These are phyloP conservation scores for Leptographium flavum DNA, from an alignment of 2,329 filamentous ascomycete species.

Conservation along the genomic window DNA sequence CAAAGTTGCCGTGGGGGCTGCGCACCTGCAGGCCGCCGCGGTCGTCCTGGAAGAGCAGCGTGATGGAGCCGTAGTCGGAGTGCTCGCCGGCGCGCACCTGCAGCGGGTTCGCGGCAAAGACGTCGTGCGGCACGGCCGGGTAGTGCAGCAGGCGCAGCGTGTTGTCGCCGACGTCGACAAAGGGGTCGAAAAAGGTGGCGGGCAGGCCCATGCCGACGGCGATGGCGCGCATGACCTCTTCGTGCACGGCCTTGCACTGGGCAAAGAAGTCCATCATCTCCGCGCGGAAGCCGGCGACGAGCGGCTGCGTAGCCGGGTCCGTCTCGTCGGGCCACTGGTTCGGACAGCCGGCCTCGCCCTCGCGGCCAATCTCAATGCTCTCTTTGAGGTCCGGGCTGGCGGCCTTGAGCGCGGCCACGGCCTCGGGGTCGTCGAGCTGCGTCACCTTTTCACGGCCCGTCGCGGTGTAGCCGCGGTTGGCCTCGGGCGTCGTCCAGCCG, in stretches of 20 bases:
- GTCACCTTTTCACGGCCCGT: constrained; percentile 59
- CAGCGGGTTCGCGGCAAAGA: constrained; percentile 51
- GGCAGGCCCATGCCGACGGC: constrained; percentile 66
- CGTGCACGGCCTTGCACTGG: constrained; percentile 60
- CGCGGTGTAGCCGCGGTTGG: constrained; percentile 61
- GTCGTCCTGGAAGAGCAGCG: constrained; percentile 46
- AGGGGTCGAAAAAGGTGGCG: constrained; percentile 61
- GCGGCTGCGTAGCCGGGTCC: constrained; percentile 20
- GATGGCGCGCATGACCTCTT: constrained; percentile 70
- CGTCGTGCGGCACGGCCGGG: constrained; percentile 47
- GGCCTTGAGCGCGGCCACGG: constrained; percentile 43
- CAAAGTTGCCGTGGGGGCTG: constrained; percentile 61
- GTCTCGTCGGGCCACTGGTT: constrained; percentile 62
- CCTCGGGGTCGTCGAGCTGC: constrained; percentile 34
- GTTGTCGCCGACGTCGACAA: constrained; percentile 55
- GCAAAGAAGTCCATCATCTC: constrained; percentile 48
- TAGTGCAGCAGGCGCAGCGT: constrained; percentile 66
- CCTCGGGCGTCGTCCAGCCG: constrained; percentile 56
- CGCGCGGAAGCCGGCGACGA: constrained; percentile 18
- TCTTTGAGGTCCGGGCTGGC: constrained; percentile 52
- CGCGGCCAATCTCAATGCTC: constrained; percentile 49
- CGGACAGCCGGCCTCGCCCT: constrained; percentile 42
- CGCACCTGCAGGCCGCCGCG: constrained; percentile 43
- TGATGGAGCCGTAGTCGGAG: constrained; percentile 50
- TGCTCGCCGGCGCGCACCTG: constrained; percentile 70